These are phyloP conservation scores for Camelina laxa DNA, from an alignment of 345 rosid species.

Conservation along the genomic window DNA sequence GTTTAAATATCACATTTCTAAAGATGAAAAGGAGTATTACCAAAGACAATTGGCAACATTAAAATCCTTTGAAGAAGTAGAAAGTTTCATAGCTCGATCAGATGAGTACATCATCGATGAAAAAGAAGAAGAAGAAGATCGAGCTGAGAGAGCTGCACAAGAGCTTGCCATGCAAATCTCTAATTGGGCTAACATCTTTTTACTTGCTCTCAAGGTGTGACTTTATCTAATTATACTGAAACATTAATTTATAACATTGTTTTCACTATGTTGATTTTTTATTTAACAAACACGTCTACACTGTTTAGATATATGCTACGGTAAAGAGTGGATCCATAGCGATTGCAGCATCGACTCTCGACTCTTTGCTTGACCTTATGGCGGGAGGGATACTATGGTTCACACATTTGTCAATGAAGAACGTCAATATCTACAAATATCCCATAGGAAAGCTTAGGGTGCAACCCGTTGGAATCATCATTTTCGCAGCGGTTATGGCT, in stretches of 20 bases:
- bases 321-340: constrained; percentile 90
- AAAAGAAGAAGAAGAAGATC: constrained; percentile 51
- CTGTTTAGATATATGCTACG: constrained; percentile 75
- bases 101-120: constrained; percentile 36
- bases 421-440: constrained; percentile 76
- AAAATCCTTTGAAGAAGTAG: constrained; percentile 83
- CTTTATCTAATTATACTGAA: not conserved
- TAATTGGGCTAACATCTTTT: constrained; percentile 71
- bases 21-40: constrained; percentile 80
- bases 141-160: constrained; percentile 46
- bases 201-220: constrained; percentile 73
- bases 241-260: not conserved
- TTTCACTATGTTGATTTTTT: not conserved
- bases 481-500: constrained; percentile 95
- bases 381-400: constrained; percentile 98
- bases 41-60: constrained; percentile 71
- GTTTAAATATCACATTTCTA: constrained; percentile 5
- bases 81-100: constrained; percentile 43
- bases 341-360: constrained; percentile 93
- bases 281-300: constrained; percentile 24
- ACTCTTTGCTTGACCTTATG: constrained; percentile 93
- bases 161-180: constrained; percentile 86
- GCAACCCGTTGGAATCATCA: constrained; percentile 91
- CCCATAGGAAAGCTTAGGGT: constrained; percentile 98
- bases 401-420: constrained; percentile 88